Conservation (phyloP, 139 green algal genomes). For the Mesostigma viride region DNA sequence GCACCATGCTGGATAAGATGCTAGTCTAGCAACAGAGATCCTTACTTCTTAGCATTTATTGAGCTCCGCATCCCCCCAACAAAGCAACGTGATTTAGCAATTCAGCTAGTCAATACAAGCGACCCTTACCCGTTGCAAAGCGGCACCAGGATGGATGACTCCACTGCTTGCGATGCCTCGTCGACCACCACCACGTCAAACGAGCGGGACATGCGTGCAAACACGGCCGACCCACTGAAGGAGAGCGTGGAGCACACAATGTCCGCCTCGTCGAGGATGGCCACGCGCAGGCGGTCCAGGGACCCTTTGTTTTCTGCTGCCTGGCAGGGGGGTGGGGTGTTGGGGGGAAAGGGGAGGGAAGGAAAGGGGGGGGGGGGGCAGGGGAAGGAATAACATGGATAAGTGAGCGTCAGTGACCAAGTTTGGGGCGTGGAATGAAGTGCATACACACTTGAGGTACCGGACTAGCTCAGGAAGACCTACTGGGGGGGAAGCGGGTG, state of each 20-base stretch:
- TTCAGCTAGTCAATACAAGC: constrained; percentile 19
- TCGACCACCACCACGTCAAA: constrained; percentile 49
- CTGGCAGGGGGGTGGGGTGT: too few relatives aligned
- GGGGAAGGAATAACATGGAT: not conserved
- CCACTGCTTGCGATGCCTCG: constrained; percentile 41
- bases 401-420: constrained; percentile 1
- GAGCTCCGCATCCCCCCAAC: not conserved
- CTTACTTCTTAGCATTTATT: too few relatives aligned
- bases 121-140: constrained; percentile 21
- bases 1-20: too few relatives aligned
- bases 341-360: too few relatives aligned
- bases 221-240: constrained; percentile 32
- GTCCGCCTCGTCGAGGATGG: constrained; percentile 36
- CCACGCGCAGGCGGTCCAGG: constrained; percentile 24
- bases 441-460: too few relatives aligned
- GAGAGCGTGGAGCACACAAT: constrained; percentile 36
- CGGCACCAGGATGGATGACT: constrained; percentile 34
- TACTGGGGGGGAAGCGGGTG: too few relatives aligned
- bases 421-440: not conserved
- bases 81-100: not conserved
- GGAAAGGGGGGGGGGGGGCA: not conserved
- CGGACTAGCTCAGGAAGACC: too few relatives aligned
- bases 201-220: constrained; percentile 29
- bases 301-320: too few relatives aligned
- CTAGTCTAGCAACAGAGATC: too few relatives aligned